Percentiles rank a stretch among this genome's conserved stretches.
phyloP scores from a whole-genome alignment of 1,139 yeast species.

The Hanseniaspora gamundiae region DNA sequence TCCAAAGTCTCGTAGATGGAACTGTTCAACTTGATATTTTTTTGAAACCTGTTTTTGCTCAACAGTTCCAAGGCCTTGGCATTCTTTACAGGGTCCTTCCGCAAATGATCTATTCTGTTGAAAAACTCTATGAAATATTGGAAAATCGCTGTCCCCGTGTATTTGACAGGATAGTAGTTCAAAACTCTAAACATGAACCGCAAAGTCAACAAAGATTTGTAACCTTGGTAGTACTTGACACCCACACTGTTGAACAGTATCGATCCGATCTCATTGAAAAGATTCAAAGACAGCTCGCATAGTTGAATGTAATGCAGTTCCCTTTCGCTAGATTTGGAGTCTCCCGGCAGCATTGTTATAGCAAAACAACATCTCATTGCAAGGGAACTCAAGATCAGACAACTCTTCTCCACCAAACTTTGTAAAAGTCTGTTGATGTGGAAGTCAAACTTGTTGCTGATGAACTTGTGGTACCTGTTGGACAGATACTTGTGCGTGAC shows the following conservation, averaged over 20 bases:
- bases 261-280: conserved; percentile 8
- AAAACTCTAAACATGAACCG: conserved; percentile 6
- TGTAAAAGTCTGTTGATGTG: conserved; percentile 8
- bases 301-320: conserved; percentile 2
- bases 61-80: not conserved
- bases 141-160: conserved; percentile 6
- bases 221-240: conserved; percentile 8
- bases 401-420: conserved; percentile 5
- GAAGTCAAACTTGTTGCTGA: conserved; percentile 3
- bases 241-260: conserved; percentile 7
- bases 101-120: not conserved
- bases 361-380: conserved; percentile 5
- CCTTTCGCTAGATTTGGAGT: not conserved
- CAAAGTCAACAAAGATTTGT: conserved; percentile 6
- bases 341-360: not conserved
- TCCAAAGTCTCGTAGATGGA: conserved; percentile 2
- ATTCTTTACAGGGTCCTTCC: not conserved
- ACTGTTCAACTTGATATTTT: conserved; percentile 1
- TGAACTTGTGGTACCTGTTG: not conserved
- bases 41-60: conserved; percentile 3
- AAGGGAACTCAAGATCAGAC: conserved; percentile 4
- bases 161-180: conserved; percentile 7
- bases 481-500: conserved; percentile 2
- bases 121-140: conserved; percentile 7
- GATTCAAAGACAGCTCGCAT: not conserved